These are phyloP conservation scores for Colletotrichum sp. DNA, from an alignment of 2,329 filamentous ascomycete species.

Conservation along the genomic window DNA sequence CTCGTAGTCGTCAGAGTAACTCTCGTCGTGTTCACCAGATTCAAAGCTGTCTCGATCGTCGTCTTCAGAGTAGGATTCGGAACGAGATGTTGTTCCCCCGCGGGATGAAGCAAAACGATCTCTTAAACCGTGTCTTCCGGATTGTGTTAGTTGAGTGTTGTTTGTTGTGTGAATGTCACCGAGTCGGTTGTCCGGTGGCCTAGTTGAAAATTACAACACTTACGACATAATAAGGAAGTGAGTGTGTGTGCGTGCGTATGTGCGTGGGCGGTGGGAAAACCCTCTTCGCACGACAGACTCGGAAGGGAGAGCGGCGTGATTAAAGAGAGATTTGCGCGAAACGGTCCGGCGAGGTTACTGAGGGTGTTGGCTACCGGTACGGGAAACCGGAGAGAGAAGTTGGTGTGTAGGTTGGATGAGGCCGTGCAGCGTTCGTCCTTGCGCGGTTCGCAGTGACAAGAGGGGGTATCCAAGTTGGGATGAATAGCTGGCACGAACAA, in stretches of 20 bases:
- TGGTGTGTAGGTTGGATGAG: not conserved
- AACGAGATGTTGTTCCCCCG: conserved; percentile 29
- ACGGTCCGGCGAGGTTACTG: conserved; percentile 12
- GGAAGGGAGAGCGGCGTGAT: conserved; percentile 46
- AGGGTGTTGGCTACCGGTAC: not conserved
- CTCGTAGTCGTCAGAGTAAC: conserved; percentile 35
- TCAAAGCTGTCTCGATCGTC: conserved; percentile 36
- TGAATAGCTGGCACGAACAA: not conserved
- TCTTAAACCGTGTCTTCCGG: conserved; percentile 8
- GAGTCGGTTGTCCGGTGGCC: conserved; percentile 17
- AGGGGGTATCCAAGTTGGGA: not conserved
- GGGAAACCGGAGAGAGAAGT: not conserved
- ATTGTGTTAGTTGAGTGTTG: conserved; percentile 22
- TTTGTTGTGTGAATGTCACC: conserved; percentile 12
- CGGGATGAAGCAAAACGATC: conserved; percentile 21
- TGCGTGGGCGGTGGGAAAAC: conserved; percentile 27
- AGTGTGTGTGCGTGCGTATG: conserved; percentile 22
- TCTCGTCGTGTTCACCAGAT: conserved; percentile 27
- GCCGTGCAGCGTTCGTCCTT: conserved; percentile 14
- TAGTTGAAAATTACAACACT: conserved; percentile 26
- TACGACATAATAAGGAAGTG: conserved; percentile 42
- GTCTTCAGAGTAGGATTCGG: conserved; percentile 42
- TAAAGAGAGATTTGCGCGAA: conserved; percentile 36
- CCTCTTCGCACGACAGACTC: conserved; percentile 53
- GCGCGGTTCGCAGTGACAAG: not conserved